A percentile compares a stretch with the other conserved stretches of the same genome.
phyloP scores from a whole-genome alignment of 1,284 basidiomycete genomes.

The Apiotrichum gamsii region DNA sequence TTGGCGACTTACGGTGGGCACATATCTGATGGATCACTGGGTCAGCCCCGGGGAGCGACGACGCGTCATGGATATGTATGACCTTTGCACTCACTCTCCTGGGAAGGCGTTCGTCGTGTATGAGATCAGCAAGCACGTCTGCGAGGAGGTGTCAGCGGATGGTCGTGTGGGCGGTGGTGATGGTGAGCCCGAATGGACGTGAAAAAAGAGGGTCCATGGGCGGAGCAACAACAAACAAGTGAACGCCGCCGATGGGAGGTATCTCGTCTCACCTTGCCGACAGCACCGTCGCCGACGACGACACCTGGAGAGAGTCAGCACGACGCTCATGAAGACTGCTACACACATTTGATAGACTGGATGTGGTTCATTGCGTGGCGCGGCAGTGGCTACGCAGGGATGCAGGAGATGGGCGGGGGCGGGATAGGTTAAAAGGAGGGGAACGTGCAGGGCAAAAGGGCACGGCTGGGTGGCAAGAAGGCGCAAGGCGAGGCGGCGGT shows the following conservation, averaged over 20 bases:
- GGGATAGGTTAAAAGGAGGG: not conserved
- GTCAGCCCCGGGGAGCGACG: not conserved
- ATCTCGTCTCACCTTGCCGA: slow-evolving; percentile 70
- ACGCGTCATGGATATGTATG: not conserved
- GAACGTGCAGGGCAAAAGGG: not conserved
- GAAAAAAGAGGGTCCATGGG: too few species aligned
- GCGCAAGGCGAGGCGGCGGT: too few species aligned
- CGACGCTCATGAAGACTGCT: not conserved
- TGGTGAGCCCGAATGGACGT: not conserved
- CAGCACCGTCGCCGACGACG: slow-evolving; percentile 98
- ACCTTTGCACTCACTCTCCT: slow-evolving; percentile 35
- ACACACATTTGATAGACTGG: slow-evolving; percentile 21
- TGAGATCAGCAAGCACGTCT: slow-evolving; percentile 48
- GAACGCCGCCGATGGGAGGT: too few species aligned
- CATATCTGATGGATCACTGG: slow-evolving; percentile 37
- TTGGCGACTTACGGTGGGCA: too few species aligned
- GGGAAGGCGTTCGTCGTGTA: slow-evolving; percentile 48
- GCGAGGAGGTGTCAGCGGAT: not conserved
- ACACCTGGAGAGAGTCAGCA: slow-evolving; percentile 50
- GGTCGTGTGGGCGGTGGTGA: too few species aligned
- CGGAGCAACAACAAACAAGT: too few species aligned
- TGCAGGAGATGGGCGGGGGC: not conserved
- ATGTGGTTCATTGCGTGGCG: slow-evolving; percentile 15
- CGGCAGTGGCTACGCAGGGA: not conserved
- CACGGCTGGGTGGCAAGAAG: too few species aligned